Percentiles rank a stretch among this genome's conserved stretches.
phyloP scores from a whole-genome alignment of 2,329 filamentous ascomycete genomes.

The Nemania diffusa region DNA sequence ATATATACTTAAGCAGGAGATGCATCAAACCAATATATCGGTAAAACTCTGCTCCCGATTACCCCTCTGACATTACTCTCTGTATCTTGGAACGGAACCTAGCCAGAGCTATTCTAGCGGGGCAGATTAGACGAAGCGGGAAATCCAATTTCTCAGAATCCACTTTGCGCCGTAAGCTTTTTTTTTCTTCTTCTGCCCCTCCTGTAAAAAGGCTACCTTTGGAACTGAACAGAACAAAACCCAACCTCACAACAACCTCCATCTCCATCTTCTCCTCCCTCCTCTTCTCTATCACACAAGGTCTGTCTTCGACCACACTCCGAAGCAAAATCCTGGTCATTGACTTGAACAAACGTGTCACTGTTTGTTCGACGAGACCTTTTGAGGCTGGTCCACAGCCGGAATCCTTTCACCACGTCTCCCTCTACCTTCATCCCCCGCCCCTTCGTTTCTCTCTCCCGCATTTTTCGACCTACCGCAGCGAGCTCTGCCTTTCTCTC shows the following conservation, averaged over 20 bases:
- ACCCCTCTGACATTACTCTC: neutral
- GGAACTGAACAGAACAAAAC: constrained; percentile 17
- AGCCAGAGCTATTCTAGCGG: constrained; percentile 11
- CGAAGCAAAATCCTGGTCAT: constrained; percentile 29
- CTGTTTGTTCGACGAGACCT: constrained; percentile 30
- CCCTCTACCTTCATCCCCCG: constrained; percentile 50
- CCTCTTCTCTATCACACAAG: constrained; percentile 27
- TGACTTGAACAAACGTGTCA: constrained; percentile 41
- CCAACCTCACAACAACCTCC: constrained; percentile 5
- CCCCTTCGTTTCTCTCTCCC: constrained; percentile 65
- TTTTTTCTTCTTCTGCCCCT: constrained; percentile 43
- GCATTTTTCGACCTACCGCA: constrained; percentile 65
- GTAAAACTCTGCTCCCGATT: constrained; percentile 19
- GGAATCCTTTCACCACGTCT: constrained; percentile 56
- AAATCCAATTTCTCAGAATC: constrained; percentile 40
- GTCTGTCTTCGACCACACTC: constrained; percentile 37
- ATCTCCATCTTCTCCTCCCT: neutral
- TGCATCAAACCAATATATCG: constrained; percentile 5
- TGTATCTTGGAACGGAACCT: neutral
- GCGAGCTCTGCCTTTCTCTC: constrained; percentile 71
- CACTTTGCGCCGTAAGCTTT: constrained; percentile 44
- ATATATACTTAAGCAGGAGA: neutral
- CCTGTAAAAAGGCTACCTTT: constrained; percentile 26
- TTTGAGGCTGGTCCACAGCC: constrained; percentile 55
- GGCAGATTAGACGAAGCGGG: constrained; percentile 20